Conservation (phyloP, 345 rosid genomes). For the Populus davidiana region DNA sequence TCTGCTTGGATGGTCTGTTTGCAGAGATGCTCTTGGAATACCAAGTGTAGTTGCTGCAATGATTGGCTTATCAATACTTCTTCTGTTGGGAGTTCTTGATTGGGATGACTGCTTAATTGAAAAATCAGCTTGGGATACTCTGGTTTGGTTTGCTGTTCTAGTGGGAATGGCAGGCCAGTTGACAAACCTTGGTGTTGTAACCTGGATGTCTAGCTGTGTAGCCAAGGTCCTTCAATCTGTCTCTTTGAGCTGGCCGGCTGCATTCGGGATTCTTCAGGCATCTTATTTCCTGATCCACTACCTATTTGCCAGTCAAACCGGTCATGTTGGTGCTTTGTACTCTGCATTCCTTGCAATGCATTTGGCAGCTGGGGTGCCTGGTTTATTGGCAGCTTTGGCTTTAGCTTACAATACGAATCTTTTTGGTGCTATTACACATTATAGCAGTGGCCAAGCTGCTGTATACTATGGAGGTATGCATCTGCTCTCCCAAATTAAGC, state of each 20-base stretch:
- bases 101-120: slow-evolving; percentile 97
- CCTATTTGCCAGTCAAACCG: slow-evolving; percentile 95
- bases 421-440: slow-evolving; percentile 92
- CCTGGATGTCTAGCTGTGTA: slow-evolving; percentile 84
- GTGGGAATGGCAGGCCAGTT: slow-evolving; percentile 97
- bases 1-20: slow-evolving; percentile 15
- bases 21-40: slow-evolving; percentile 74
- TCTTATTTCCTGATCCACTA: slow-evolving; percentile 89
- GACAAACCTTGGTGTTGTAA: slow-evolving; percentile 77
- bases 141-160: slow-evolving; percentile 90
- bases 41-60: slow-evolving; percentile 97
- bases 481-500: not conserved
- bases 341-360: slow-evolving; percentile 99
- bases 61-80: slow-evolving; percentile 87
- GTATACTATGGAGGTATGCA: slow-evolving; percentile 85
- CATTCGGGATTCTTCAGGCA: slow-evolving; percentile 86
- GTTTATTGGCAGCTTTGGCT: slow-evolving; percentile 70
- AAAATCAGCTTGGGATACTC: slow-evolving; percentile 96
- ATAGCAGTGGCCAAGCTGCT: slow-evolving; percentile 98
- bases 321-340: slow-evolving; percentile 88
- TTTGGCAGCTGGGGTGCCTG: slow-evolving; percentile 86
- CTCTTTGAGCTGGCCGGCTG: slow-evolving; percentile 88
- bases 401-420: slow-evolving; percentile 90
- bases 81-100: slow-evolving; percentile 80
- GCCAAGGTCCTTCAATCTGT: slow-evolving; percentile 61